Conservation (phyloP, 2,329 filamentous ascomycete species). For the Aspergillus sp. region DNA sequence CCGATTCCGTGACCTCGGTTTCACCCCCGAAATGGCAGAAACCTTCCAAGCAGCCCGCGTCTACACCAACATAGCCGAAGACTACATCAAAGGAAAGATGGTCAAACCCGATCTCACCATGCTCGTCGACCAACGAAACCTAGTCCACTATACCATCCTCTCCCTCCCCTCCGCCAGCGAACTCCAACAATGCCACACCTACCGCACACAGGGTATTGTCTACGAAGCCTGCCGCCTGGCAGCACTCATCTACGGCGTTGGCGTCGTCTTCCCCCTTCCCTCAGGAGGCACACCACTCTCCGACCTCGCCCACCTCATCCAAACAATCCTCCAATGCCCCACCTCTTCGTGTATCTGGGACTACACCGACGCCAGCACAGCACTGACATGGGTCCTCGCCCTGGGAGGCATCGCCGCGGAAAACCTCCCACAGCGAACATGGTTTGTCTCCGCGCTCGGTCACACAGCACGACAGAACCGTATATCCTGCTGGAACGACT, state of each 20-base stretch:
- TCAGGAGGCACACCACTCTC: conserved; percentile 30
- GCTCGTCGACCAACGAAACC: conserved; percentile 33
- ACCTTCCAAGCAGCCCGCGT: conserved; percentile 24
- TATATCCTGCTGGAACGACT: conserved; percentile 19
- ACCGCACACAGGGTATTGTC: conserved; percentile 17
- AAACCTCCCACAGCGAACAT: conserved; percentile 22
- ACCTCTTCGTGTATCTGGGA: conserved; percentile 19
- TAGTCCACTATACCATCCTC: conserved; percentile 31
- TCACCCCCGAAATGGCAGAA: conserved; percentile 23
- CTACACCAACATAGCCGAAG: conserved; percentile 25
- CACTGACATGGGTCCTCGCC: conserved; percentile 30
- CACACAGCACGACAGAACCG: conserved; percentile 13
- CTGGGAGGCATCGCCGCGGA: conserved; percentile 35
- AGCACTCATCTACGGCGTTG: conserved; percentile 30
- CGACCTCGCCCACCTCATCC: conserved; percentile 21
- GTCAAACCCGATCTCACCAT: conserved; percentile 15
- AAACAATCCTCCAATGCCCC: conserved; percentile 17
- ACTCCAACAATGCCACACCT: conserved; percentile 10
- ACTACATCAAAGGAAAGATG: conserved; percentile 11
- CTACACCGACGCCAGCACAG: conserved; percentile 14
- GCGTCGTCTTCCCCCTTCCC: conserved; percentile 36
- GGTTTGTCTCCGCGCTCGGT: conserved; percentile 25
- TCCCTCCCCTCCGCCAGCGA: conserved; percentile 22
- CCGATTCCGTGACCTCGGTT: conserved; percentile 17
- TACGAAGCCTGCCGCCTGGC: conserved; percentile 33